phyloP scores from a whole-genome alignment of 2,329 filamentous ascomycete genomes.

The Sordariomycetes sp. region DNA sequence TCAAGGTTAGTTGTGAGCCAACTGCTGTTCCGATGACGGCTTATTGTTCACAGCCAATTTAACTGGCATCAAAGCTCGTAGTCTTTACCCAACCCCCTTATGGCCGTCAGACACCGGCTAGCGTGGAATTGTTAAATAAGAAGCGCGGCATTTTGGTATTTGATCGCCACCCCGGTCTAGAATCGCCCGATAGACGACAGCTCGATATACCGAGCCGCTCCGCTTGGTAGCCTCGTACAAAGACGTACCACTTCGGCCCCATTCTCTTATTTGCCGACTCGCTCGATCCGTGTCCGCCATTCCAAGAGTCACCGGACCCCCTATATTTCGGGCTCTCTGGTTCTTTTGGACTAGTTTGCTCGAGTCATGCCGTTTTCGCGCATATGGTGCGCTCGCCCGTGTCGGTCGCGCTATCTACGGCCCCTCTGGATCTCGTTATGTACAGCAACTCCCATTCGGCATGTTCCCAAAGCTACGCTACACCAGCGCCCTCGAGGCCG shows the following conservation, averaged over 20 bases:
- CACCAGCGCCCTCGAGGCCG: neutral
- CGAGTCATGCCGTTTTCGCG: neutral
- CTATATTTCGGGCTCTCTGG: neutral
- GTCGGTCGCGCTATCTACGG: slow-evolving; percentile 6
- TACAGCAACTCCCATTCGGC: slow-evolving; percentile 10
- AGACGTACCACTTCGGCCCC: neutral
- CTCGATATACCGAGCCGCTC: neutral
- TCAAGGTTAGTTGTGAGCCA: neutral
- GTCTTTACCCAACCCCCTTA: neutral
- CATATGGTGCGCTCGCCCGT: neutral
- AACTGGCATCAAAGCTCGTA: neutral
- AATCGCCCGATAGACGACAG: neutral
- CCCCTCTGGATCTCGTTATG: slow-evolving; percentile 5
- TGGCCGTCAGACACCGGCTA: neutral
- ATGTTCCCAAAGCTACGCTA: slow-evolving; percentile 8
- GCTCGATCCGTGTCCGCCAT: neutral
- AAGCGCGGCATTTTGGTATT: neutral
- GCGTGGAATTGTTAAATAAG: neutral
- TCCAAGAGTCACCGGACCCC: neutral
- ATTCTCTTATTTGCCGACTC: neutral
- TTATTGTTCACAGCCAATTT: neutral
- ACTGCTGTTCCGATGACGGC: neutral
- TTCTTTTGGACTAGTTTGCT: neutral
- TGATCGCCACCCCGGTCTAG: neutral
- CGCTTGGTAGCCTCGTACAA: neutral